A percentile compares a stretch with the other conserved stretches of the same genome.
Evolutionary conservation across 1,139 yeast species (phyloP).

Genomic region (Protomyces pachydermus): DNA sequence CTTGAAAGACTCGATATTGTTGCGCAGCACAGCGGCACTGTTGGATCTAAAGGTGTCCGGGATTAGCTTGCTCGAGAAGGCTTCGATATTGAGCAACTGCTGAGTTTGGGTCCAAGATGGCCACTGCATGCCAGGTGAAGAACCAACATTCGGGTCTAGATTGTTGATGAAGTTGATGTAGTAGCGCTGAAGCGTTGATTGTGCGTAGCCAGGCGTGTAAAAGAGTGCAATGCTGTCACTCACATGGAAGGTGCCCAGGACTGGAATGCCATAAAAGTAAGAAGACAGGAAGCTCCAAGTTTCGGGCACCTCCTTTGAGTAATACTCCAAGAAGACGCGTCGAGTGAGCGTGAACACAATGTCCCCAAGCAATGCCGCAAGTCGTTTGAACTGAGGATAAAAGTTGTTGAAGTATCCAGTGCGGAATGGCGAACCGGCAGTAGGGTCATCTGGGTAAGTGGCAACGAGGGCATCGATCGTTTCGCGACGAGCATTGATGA

Average conservation of each 20-base stretch:
- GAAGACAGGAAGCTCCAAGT: background rate
- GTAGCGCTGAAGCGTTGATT: background rate
- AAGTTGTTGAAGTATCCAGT: background rate
- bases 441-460: background rate
- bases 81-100: background rate
- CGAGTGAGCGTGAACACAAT: background rate
- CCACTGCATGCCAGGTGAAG: background rate
- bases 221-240: background rate
- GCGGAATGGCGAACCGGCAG: constrained; percentile 1
- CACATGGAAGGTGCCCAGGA: background rate
- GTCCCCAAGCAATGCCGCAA: constrained; percentile 2
- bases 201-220: background rate
- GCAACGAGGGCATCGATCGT: background rate
- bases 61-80: background rate
- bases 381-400: background rate
- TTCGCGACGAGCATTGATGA: background rate
- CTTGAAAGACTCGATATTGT: background rate
- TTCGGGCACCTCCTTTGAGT: background rate
- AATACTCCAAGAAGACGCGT: background rate
- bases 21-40: background rate
- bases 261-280: background rate
- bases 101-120: background rate
- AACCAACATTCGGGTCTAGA: background rate
- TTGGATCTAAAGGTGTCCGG: background rate
- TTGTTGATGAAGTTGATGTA: background rate